These are phyloP conservation scores for Musa acuminata DNA, from an alignment of 176 grass and related monocot genomes.

Conservation along the genomic window DNA sequence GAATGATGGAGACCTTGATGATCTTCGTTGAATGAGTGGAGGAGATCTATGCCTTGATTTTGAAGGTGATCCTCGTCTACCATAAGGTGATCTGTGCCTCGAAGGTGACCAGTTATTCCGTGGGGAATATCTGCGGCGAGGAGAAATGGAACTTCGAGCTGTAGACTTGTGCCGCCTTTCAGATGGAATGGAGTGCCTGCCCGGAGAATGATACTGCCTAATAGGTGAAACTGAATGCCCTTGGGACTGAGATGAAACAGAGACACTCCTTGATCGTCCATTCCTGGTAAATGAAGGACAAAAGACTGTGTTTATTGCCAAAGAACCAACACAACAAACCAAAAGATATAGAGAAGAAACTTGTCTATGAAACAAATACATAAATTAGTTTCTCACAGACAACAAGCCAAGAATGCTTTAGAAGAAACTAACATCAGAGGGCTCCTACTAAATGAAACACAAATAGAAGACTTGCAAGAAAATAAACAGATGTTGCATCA, in stretches of 20 bases:
- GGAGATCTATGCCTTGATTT: slow-evolving; percentile 38
- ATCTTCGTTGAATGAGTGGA: slow-evolving; percentile 25
- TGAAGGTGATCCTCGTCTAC: no score
- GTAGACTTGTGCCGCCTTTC: slow-evolving; percentile 33
- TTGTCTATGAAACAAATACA: no score
- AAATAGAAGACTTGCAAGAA: not conserved
- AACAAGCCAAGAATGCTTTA: no score
- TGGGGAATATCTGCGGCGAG: slow-evolving; percentile 45
- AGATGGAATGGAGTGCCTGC: slow-evolving; percentile 28
- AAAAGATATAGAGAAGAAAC: not conserved
- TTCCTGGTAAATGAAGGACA: slow-evolving; percentile 30
- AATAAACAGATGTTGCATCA: not conserved
- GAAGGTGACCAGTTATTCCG: slow-evolving; percentile 23
- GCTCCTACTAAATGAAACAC: not conserved
- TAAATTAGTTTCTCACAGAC: no score
- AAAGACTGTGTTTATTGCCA: slow-evolving; percentile 3
- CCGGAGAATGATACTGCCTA: slow-evolving; percentile 38
- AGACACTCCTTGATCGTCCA: slow-evolving; percentile 39
- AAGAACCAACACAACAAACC: not conserved
- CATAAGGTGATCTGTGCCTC: slow-evolving; percentile 33
- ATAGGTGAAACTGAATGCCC: slow-evolving; percentile 53
- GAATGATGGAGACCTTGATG: slow-evolving; percentile 47
- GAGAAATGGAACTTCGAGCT: slow-evolving; percentile 42
- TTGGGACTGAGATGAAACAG: slow-evolving; percentile 36
- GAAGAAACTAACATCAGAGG: no score